Base-by-base conservation (phyloP, 169 alveolate genomes). In the Amoebophrya sp. region DNA sequence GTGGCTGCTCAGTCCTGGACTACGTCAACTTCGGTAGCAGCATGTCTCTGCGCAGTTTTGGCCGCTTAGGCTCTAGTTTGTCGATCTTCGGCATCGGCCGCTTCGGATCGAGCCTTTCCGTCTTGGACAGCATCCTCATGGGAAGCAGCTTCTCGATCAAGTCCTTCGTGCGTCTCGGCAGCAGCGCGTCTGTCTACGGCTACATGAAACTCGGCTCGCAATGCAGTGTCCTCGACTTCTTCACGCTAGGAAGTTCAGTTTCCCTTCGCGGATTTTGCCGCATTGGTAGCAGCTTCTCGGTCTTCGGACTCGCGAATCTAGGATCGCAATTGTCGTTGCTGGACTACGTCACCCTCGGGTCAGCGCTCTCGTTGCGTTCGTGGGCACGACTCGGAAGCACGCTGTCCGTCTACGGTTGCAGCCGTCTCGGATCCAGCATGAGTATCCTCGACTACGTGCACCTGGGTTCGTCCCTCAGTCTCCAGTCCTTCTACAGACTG, bases 91-190 rank as follows among this genome's bases (percentile, higher is more conserved):
- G 90, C 47, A 38, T 40, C 47, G 40, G 53, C 40, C 6, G 91
- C 90, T 91, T 93, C 94, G 93, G 93, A 83, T 78, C 93, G 93
- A 89, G 92, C 92, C 90, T 93, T 76, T 90, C 93, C 92, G 94
- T 93, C 91, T 89, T 91, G 40, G 93, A 91, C 92, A 47, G 41
- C 33, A 76, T 54, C 41, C 90, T 76, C 33, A 18, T 54, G 33
- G 94, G 91, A 41, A 26, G 38, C n/a, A 0, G 40, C 76, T 41
- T 47, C 89, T 55, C 91, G 26, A 6, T 47, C 55, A 6, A 41
- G 39, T 41, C 77, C 54, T 12, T 89, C 38, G 41, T 90, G 39
- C 39, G 94, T 76, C 89, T 91, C 41, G 89, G 92, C 78, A 41
- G n/a, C 92, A 38, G 34, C 78, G 83, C 83, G 39, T 65, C 83